Percentiles rank a stretch among this genome's conserved stretches.
Conservation (phyloP, 768 basidiomycete species). For the Naganishia vaughanmartiniae region DNA sequence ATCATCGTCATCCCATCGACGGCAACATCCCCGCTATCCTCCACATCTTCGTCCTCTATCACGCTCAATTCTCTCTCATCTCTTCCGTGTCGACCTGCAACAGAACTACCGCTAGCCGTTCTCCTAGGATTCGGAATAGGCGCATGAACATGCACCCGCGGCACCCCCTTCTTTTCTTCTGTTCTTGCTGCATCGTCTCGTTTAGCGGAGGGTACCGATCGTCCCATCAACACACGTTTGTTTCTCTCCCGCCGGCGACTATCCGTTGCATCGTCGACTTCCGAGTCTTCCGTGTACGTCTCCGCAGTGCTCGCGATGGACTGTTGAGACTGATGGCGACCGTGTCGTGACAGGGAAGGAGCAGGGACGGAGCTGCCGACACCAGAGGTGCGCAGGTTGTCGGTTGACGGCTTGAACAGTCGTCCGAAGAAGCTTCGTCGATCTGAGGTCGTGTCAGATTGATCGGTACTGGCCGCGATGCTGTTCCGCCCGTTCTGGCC, state of each 20-base stretch:
- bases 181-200: background rate
- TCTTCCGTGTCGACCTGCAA: conserved; percentile 31
- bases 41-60: conserved; percentile 42
- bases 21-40: background rate
- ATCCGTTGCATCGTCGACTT: background rate
- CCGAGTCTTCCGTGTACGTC: conserved; percentile 3
- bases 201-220: conserved; percentile 12
- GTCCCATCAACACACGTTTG: conserved; percentile 27
- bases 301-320: conserved; percentile 11
- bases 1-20: background rate
- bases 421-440: conserved; percentile 8
- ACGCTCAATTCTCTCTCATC: conserved; percentile 49
- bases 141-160: conserved; percentile 36
- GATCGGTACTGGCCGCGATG: conserved; percentile 35
- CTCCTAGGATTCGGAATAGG: conserved; percentile 38
- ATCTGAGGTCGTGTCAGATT: conserved; percentile 10
- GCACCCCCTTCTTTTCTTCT: background rate
- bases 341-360: background rate
- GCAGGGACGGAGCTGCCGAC: background rate
- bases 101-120: conserved; percentile 7
- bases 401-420: conserved; percentile 6
- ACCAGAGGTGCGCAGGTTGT: background rate
- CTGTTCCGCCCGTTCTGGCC: background rate
- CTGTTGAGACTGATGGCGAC: conserved; percentile 1
- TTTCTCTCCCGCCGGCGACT: conserved; percentile 29